These are phyloP conservation scores for Priceomyces carsonii DNA, from an alignment of 805 yeast species.

Conservation along the genomic window DNA sequence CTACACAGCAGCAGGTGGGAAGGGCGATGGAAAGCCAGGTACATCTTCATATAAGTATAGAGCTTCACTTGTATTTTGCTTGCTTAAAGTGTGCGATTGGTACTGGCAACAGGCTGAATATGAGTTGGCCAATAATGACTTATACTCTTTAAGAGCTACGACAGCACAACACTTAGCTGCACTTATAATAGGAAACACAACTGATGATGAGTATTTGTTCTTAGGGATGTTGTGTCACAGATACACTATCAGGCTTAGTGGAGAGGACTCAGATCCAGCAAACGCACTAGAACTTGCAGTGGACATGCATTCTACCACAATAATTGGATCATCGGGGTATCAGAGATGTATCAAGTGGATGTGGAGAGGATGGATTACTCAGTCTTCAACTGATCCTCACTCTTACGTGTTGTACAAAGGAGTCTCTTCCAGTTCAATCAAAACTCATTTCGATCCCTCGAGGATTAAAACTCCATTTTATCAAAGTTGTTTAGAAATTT, in stretches of 20 bases:
- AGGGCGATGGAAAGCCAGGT: conserved; percentile 56
- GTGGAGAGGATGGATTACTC: conserved; percentile 93
- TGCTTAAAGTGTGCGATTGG: conserved; percentile 80
- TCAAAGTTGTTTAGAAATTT: conserved; percentile 72
- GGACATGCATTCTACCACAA: conserved; percentile 76
- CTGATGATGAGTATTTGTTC: conserved; percentile 62
- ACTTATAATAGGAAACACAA: conserved; percentile 61
- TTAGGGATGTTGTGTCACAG: conserved; percentile 77
- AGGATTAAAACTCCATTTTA: conserved; percentile 83
- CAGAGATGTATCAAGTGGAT: conserved; percentile 87
- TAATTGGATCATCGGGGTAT: conserved; percentile 78
- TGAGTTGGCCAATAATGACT: conserved; percentile 67
- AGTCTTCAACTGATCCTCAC: conserved; percentile 66
- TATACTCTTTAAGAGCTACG: conserved; percentile 58
- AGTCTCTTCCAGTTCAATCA: conserved; percentile 53
- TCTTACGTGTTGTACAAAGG: conserved; percentile 67
- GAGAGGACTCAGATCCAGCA: conserved; percentile 60
- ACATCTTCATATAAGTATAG: conserved; percentile 63
- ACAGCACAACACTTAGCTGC: conserved; percentile 80
- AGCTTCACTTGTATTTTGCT: conserved; percentile 66
- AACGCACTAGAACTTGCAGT: conserved; percentile 84
- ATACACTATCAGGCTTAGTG: conserved; percentile 64
- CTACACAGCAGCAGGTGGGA: conserved; percentile 78
- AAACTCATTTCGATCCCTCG: conserved; percentile 75
- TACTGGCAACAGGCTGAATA: conserved; percentile 57